These are phyloP conservation scores for Musa acuminata DNA, from an alignment of 176 grass and related monocot species.

Conservation along the genomic window DNA sequence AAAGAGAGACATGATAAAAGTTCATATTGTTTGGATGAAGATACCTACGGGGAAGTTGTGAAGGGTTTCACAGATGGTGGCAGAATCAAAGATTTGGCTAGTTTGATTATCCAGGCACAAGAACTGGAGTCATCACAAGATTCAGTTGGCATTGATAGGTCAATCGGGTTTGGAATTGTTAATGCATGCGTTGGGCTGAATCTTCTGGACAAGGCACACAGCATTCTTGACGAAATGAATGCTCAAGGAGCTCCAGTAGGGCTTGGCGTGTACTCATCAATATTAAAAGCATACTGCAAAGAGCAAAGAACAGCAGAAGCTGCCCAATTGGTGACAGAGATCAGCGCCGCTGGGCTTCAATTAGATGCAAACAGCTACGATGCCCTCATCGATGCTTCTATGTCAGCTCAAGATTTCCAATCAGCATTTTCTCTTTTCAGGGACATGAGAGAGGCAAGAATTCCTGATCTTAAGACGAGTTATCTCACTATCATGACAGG, in stretches of 20 bases:
- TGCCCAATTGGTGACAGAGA: slow-evolving; percentile 74
- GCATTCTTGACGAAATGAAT: slow-evolving; percentile 84
- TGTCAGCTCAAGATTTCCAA: slow-evolving; percentile 85
- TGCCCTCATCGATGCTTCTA: slow-evolving; percentile 83
- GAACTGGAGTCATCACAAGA: slow-evolving; percentile 51
- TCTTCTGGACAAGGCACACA: slow-evolving; percentile 72
- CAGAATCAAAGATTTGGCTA: slow-evolving; percentile 58
- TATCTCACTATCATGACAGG: slow-evolving; percentile 99
- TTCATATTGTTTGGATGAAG: slow-evolving; percentile 27
- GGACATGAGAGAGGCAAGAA: slow-evolving; percentile 85
- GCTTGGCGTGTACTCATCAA: slow-evolving; percentile 72
- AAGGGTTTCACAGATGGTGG: slow-evolving; percentile 46
- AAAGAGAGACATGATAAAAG: slow-evolving; percentile 41
- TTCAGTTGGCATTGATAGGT: slow-evolving; percentile 27
- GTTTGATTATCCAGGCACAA: slow-evolving; percentile 66
- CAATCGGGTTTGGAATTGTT: slow-evolving; percentile 74
- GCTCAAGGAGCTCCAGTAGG: slow-evolving; percentile 57
- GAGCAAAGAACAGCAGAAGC: slow-evolving; percentile 82
- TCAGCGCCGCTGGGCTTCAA: slow-evolving; percentile 53
- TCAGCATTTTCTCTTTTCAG: slow-evolving; percentile 91
- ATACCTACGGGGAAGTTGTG: slow-evolving; percentile 48
- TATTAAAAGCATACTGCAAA: slow-evolving; percentile 92
- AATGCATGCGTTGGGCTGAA: slow-evolving; percentile 77
- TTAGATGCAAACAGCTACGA: slow-evolving; percentile 75
- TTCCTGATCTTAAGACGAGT: slow-evolving; percentile 68